These are phyloP conservation scores for Sclerotinia spermophila DNA, from an alignment of 2,329 filamentous ascomycete species.

Conservation along the genomic window DNA sequence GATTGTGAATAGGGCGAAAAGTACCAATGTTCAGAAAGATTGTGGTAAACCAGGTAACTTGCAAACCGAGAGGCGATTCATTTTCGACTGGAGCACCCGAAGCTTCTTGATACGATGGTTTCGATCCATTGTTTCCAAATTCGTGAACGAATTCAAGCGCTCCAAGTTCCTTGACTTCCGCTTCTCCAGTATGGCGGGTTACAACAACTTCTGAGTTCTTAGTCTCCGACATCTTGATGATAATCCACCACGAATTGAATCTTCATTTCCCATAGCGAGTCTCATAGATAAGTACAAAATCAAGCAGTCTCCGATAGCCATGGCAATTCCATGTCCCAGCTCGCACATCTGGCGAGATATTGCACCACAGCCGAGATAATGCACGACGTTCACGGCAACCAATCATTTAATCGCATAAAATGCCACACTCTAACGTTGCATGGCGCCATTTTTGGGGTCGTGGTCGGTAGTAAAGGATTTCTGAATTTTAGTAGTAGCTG, in stretches of 20 bases:
- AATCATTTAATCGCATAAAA: neutral
- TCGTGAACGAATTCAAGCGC: constrained; percentile 26
- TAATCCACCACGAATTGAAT: neutral
- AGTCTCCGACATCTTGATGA: neutral
- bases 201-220: neutral
- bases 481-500: too few species aligned
- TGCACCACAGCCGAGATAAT: neutral
- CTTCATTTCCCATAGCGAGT: neutral
- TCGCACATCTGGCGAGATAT: constrained; percentile 1
- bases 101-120: constrained; percentile 50
- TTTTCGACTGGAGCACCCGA: constrained; percentile 59
- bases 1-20: too few species aligned
- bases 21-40: constrained; percentile 56
- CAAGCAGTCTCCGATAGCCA: neutral
- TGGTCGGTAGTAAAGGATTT: neutral
- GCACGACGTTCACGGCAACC: neutral
- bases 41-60: constrained; percentile 53
- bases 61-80: constrained; percentile 56
- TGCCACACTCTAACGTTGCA: neutral
- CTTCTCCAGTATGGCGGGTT: neutral
- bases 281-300: neutral
- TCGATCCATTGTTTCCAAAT: constrained; percentile 45
- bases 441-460: neutral
- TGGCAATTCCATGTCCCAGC: neutral
- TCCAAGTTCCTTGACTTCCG: constrained; percentile 8